Evolutionary conservation across 192 early-diverging fungal genomes (phyloP).

Genomic region (Linnemannia elongata): DNA sequence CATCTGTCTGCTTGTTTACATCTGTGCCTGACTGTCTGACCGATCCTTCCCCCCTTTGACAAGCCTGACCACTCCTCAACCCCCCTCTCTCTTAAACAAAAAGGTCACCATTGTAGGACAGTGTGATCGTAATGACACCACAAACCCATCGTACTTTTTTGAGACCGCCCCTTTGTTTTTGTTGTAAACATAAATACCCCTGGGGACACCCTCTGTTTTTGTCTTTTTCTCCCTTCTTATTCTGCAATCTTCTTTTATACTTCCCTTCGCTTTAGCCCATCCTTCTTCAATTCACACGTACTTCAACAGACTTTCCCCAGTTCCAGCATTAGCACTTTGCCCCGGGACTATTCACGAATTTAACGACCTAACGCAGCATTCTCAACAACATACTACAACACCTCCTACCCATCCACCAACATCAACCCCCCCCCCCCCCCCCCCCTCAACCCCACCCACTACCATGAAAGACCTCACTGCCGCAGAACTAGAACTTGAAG

Average conservation of each 20-base stretch:
- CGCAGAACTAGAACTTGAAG: constrained; percentile 42
- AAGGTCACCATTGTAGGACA: neutral
- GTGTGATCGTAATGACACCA: constrained; percentile 5
- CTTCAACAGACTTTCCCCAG: neutral
- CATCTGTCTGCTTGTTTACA: neutral
- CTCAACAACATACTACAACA: neutral
- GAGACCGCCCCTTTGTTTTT: neutral
- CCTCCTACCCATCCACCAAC: neutral
- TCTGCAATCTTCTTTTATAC: neutral
- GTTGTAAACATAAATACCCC: neutral
- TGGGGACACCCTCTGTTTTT: neutral
- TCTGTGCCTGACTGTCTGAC: neutral
- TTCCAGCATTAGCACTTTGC: neutral
- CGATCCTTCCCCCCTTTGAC: neutral
- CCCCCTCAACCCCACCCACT: neutral
- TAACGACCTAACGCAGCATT: neutral
- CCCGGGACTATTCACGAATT: neutral
- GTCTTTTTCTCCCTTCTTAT: neutral
- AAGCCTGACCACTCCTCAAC: neutral
- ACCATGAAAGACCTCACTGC: constrained; percentile 40
- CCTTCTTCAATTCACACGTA: neutral
- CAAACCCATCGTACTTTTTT: neutral
- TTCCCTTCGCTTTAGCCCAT: neutral
- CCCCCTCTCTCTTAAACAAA: neutral
- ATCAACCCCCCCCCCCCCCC: too few relatives aligned